Percentiles rank a stretch among this genome's conserved stretches.
phyloP scores from a whole-genome alignment of 495 filamentous ascomycete species.

The Tetracladium marchalianum region DNA sequence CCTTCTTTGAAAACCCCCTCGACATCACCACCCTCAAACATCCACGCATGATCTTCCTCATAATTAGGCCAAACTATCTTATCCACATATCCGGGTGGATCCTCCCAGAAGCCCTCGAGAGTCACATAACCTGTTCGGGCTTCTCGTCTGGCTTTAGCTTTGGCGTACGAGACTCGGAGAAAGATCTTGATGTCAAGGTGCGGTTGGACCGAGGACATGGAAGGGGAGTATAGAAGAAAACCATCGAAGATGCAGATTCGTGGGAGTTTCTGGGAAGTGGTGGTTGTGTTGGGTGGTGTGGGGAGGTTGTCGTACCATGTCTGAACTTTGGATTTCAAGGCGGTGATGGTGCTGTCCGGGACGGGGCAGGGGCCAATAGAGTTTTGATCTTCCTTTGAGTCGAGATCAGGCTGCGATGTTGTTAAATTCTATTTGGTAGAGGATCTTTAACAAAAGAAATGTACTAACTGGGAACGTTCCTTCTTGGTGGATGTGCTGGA shows the following conservation, averaged over 20 bases:
- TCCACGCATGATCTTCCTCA: constrained; percentile 61
- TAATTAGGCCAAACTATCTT: constrained; percentile 94
- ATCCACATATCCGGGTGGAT: constrained; percentile 91
- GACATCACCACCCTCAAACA: constrained; percentile 60
- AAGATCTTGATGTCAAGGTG: constrained; percentile 69
- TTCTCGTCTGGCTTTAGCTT: constrained; percentile 58
- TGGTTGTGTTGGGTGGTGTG: background rate
- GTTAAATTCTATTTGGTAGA: constrained; percentile 13
- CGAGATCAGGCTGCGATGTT: constrained; percentile 37
- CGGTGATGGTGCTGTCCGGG: constrained; percentile 25
- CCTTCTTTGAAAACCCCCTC: constrained; percentile 38
- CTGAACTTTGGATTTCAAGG: constrained; percentile 27
- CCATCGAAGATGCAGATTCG: constrained; percentile 65
- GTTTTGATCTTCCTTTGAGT: constrained; percentile 73
- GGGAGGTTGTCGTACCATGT: constrained; percentile 24
- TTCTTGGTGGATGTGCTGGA: constrained; percentile 51
- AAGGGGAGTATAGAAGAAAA: constrained; percentile 64
- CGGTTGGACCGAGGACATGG: constrained; percentile 33
- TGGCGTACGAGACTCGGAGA: constrained; percentile 48
- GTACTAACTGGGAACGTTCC: constrained; percentile 52
- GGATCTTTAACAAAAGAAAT: constrained; percentile 4
- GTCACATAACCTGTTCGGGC: constrained; percentile 79
- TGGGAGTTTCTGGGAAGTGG: constrained; percentile 13
- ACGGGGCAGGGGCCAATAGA: constrained; percentile 40
- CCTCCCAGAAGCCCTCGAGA: constrained; percentile 82